Conservation (phyloP, 306 rosid genomes). For the Cyclanthera cordifolia region DNA sequence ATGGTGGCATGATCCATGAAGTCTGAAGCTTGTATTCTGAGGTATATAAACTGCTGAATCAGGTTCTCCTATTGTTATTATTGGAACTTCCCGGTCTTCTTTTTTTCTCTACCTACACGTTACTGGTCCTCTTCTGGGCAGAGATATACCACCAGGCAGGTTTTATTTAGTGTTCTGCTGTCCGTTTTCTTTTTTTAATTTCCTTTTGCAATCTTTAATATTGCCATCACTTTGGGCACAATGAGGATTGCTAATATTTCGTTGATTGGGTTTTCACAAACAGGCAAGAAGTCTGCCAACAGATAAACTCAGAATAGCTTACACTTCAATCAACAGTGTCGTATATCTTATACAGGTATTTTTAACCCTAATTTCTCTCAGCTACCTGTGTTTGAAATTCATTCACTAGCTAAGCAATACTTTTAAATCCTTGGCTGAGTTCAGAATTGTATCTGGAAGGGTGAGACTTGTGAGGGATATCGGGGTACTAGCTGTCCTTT, state of each 20-base stretch:
- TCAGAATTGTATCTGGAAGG: background rate
- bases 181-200: background rate
- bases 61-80: constrained; percentile 53
- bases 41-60: constrained; percentile 23
- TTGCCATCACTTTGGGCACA: background rate
- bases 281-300: constrained; percentile 92
- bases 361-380: background rate
- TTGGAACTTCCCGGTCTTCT: constrained; percentile 83
- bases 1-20: background rate
- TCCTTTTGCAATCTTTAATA: background rate
- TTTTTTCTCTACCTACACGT: constrained; percentile 30
- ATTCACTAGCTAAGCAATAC: background rate
- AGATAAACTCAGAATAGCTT: constrained; percentile 63
- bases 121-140: constrained; percentile 84
- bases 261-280: background rate
- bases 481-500: background rate
- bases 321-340: constrained; percentile 52
- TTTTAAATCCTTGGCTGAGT: constrained; percentile 8
- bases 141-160: constrained; percentile 95
- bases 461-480: background rate
- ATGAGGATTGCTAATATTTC: background rate
- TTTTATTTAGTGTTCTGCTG: background rate
- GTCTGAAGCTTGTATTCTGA: constrained; percentile 18
- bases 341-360: constrained; percentile 70
- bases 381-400: background rate